Conservation (phyloP, 2,329 filamentous ascomycete species). For the Cladophialophora exuberans region DNA sequence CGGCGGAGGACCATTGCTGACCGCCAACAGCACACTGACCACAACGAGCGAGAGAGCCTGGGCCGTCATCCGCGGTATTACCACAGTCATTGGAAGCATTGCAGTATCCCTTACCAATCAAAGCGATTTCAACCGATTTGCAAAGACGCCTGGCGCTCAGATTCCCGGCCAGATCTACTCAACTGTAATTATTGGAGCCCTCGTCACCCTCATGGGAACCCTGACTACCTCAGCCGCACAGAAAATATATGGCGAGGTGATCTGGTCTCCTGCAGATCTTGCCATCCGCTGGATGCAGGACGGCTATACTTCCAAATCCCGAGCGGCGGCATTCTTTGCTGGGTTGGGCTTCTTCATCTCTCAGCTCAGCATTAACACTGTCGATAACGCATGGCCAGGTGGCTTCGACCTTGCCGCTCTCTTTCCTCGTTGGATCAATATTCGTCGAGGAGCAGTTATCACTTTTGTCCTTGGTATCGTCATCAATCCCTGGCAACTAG, state of each 20-base stretch:
- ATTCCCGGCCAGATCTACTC: constrained; percentile 23
- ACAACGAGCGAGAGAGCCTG: constrained; percentile 21
- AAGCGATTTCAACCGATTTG: constrained; percentile 32
- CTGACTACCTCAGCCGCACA: constrained; percentile 16
- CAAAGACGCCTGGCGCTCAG: constrained; percentile 21
- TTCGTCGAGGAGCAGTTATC: constrained; percentile 35
- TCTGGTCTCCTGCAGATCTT: constrained; percentile 19
- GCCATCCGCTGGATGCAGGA: constrained; percentile 17
- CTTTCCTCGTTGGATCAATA: constrained; percentile 59
- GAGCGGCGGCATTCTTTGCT: constrained; percentile 53
- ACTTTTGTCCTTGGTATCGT: constrained; percentile 11
- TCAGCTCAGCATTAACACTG: constrained; percentile 56
- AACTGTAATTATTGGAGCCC: constrained; percentile 35
- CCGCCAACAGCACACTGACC: constrained; percentile 15
- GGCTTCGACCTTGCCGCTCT: constrained; percentile 60
- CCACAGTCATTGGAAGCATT: constrained; percentile 21
- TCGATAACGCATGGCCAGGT: constrained; percentile 55
- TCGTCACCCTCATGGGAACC: constrained; percentile 36
- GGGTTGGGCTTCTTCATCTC: constrained; percentile 50
- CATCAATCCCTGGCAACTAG: constrained; percentile 60
- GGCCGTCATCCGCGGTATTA: constrained; percentile 21
- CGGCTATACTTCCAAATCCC: constrained; percentile 16
- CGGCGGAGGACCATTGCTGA: constrained; percentile 11
- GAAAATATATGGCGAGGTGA: constrained; percentile 18
- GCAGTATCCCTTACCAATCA: constrained; percentile 21